Evolutionary conservation across 208 protist species (phyloP), one percentile per base, ranked within the genome.

Genomic region (Leishmania tarentolae): DNA sequence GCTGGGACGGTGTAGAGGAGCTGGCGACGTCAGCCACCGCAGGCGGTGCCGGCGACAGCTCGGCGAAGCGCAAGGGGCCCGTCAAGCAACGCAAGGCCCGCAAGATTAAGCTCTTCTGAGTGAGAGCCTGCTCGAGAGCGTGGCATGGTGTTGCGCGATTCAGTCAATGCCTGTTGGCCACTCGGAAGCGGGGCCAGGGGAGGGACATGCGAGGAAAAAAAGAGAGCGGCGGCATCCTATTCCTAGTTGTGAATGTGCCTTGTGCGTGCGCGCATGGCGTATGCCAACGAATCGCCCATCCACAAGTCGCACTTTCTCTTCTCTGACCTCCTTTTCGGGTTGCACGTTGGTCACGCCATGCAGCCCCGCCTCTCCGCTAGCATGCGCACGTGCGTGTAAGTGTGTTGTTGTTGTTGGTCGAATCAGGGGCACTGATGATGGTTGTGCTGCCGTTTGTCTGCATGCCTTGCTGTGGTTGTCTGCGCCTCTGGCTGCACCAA

Each of bases 61-160:
- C 77, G 31, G 76, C 85, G 42, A 88, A 88, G 78, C 92, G 92
- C 69, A 95, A 94, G 86, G 93, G 93, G 0, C 91, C 93, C 47
- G 86, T 96, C 79, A 95, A 94, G 82, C 91, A 95, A 66, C 92
- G 94, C 86, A 97, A 97, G 87, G 94, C 94, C 2, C 84, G 93
- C 71, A 97, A 97, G 85, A 92, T 97, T 75, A 97, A 96, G 79
- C 88, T 97, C 17, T 97, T 95, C 75, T 97, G 93, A 82, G 44
- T 40, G 1, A 21, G 17, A 44, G 24, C 19, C 17, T 28, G 21
- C 0, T 3, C 24, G 44, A n/a, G 59, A 50, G 31, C 40, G 28
- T n/a, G 24, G 11, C 28, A 17, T 40, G 8, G 68, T 53, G n/a
- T 1, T 52, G 28, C 40, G 40, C 56, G 70, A 4, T 24, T 35